Evolutionary conservation across 2,329 filamentous ascomycete species (phyloP).

Genomic region (Fusarium luffae): DNA sequence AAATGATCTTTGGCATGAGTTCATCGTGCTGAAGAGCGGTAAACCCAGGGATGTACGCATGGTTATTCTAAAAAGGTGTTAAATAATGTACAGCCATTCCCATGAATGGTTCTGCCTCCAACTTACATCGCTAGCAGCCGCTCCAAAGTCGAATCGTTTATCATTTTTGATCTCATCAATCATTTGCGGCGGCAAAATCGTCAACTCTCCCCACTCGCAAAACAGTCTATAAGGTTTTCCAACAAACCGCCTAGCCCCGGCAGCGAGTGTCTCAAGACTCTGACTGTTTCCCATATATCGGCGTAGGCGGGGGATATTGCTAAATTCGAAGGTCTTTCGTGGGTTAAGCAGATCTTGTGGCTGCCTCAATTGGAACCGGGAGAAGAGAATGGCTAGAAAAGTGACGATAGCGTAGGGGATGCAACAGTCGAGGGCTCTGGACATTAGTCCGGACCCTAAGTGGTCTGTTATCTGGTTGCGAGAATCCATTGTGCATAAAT

Average conservation of each 20-base stretch:
- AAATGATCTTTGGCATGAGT: neutral
- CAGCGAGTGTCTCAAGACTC: neutral
- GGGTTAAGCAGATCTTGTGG: neutral
- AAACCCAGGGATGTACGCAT: neutral
- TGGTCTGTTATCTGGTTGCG: neutral
- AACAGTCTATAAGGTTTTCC: neutral
- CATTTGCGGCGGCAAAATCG: neutral
- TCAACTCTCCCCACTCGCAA: neutral
- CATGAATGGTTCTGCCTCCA: too few species aligned
- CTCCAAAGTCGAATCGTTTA: neutral
- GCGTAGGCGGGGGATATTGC: neutral
- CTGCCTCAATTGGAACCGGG: neutral
- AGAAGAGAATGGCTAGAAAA: neutral
- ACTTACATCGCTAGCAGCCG: neutral
- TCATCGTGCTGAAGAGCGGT: neutral
- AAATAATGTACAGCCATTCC: rapidly evolving
- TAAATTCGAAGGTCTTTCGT: neutral
- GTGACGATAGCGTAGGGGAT: neutral
- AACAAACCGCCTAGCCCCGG: neutral
- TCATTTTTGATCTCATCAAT: neutral
- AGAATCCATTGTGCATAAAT: neutral
- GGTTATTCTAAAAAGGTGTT: neutral
- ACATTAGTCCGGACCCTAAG: neutral
- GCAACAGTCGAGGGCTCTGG: too few species aligned
- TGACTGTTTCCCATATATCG: neutral